phyloP scores from a whole-genome alignment of 1,284 basidiomycete genomes.

The Chalciporus sp. region DNA sequence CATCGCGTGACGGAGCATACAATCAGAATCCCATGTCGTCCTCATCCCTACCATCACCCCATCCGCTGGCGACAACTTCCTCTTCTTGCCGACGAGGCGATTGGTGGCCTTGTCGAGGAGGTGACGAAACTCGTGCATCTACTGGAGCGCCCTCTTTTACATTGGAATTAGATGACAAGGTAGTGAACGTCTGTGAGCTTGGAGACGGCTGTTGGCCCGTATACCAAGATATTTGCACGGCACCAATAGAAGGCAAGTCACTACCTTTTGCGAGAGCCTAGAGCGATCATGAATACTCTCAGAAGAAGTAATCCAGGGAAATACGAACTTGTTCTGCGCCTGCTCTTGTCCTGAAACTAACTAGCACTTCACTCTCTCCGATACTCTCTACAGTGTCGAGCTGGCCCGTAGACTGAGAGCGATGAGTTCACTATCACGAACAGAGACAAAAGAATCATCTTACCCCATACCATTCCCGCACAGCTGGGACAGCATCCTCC shows the following conservation, averaged over 20 bases:
- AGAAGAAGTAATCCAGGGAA: conserved; percentile 1
- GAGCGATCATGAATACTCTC: conserved; percentile 10
- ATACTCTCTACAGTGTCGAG: conserved; percentile 60
- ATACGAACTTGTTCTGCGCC: conserved; percentile 72
- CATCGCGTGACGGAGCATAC: not conserved
- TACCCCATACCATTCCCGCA: conserved; percentile 85
- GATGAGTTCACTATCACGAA: conserved; percentile 9
- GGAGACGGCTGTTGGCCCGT: conserved; percentile 38
- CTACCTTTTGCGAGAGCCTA: conserved; percentile 71
- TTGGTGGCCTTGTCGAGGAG: conserved; percentile 16
- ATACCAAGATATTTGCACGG: conserved; percentile 69
- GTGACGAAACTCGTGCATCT: conserved; percentile 10
- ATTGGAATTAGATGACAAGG: conserved; percentile 17
- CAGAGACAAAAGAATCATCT: conserved; percentile 24
- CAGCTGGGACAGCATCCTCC: conserved; percentile 55
- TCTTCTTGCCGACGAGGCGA: conserved; percentile 49
- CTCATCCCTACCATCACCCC: conserved; percentile 64
- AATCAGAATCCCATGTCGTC: conserved; percentile 58
- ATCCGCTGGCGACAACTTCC: conserved; percentile 57
- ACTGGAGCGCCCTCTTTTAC: conserved; percentile 17
- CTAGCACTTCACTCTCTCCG: conserved; percentile 59
- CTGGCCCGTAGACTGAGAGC: conserved; percentile 61
- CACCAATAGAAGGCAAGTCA: conserved; percentile 62
- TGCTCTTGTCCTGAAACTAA: conserved; percentile 66
- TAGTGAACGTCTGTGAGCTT: conserved; percentile 14